Percentiles rank a stretch among this genome's conserved stretches.
Evolutionary conservation across 345 rosid genomes (phyloP).

Genomic region (Corymbia maculata): DNA sequence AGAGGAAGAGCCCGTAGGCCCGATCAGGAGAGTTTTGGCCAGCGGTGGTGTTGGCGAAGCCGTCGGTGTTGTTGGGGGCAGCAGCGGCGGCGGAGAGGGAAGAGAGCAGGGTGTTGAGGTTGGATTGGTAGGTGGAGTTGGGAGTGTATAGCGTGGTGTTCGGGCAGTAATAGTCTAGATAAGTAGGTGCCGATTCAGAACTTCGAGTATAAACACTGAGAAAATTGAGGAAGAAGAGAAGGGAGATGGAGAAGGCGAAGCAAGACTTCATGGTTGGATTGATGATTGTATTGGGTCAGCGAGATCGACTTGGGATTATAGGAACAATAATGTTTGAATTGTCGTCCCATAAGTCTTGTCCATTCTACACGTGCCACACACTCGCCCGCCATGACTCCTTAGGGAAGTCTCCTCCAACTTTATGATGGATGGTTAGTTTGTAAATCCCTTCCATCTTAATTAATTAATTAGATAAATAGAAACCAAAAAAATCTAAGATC

Average conservation of each 20-base stretch:
- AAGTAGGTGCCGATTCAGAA: background rate
- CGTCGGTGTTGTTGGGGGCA: background rate
- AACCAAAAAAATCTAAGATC: too few relatives aligned
- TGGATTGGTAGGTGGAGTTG: too few relatives aligned
- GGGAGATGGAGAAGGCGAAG: background rate
- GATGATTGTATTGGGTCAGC: background rate
- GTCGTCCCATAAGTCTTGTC: background rate
- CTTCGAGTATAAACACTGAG: background rate
- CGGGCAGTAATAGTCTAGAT: background rate
- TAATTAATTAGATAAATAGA: too few relatives aligned
- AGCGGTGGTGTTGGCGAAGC: background rate
- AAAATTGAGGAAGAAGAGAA: background rate
- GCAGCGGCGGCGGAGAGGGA: constrained; percentile 12
- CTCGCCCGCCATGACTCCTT: background rate
- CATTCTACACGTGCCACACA: background rate
- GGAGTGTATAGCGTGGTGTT: too few relatives aligned
- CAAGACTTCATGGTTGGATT: background rate
- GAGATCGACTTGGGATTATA: background rate
- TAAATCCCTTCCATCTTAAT: too few relatives aligned
- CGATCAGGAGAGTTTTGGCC: background rate
- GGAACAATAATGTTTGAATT: background rate
- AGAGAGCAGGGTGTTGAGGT: background rate
- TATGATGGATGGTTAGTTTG: background rate
- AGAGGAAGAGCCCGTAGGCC: constrained; percentile 12
- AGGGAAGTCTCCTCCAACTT: background rate